These are phyloP conservation scores for Verticillium dahliae DNA, from an alignment of 2,329 filamentous ascomycete genomes.

Conservation along the genomic window DNA sequence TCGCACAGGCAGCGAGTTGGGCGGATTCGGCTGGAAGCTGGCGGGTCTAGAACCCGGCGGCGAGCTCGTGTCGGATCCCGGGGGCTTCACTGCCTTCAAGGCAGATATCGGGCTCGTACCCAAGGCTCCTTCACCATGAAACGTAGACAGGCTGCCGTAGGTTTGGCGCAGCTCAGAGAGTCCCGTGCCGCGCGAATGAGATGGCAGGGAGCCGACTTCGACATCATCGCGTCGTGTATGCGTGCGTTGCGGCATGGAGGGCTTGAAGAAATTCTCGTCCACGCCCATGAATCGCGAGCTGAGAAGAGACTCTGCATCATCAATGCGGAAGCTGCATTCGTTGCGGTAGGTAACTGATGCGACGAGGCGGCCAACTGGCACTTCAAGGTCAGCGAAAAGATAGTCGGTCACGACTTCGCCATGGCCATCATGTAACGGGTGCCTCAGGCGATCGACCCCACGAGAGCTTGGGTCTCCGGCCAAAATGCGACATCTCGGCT, in stretches of 20 bases:
- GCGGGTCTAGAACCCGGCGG: constrained; percentile 45
- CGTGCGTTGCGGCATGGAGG: constrained; percentile 58
- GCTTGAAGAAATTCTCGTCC: constrained; percentile 81
- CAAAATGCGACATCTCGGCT: constrained; percentile 73
- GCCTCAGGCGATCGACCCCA: constrained; percentile 61
- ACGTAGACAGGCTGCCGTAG: constrained; percentile 86
- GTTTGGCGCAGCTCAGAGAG: constrained; percentile 64
- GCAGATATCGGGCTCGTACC: constrained; percentile 84
- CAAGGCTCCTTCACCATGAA: constrained; percentile 70
- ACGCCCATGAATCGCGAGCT: constrained; percentile 91
- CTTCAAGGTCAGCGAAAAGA: constrained; percentile 76
- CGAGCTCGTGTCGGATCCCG: constrained; percentile 57
- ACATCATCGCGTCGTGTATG: constrained; percentile 27
- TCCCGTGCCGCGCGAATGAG: constrained; percentile 42
- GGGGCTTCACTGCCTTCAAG: constrained; percentile 59
- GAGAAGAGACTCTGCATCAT: constrained; percentile 82
- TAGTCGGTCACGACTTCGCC: constrained; percentile 66
- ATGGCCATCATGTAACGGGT: constrained; percentile 60
- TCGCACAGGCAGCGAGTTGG: constrained; percentile 48
- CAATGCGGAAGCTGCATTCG: constrained; percentile 85
- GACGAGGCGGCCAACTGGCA: constrained; percentile 77
- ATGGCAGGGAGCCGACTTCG: constrained; percentile 71
- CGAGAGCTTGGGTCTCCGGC: constrained; percentile 50
- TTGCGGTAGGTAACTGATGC: constrained; percentile 79
- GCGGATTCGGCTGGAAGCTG: constrained; percentile 36